A percentile compares a stretch with the other conserved stretches of the same genome.
Evolutionary conservation across 257 asterid species (phyloP).

Genomic region (Mitragyna speciosa): DNA sequence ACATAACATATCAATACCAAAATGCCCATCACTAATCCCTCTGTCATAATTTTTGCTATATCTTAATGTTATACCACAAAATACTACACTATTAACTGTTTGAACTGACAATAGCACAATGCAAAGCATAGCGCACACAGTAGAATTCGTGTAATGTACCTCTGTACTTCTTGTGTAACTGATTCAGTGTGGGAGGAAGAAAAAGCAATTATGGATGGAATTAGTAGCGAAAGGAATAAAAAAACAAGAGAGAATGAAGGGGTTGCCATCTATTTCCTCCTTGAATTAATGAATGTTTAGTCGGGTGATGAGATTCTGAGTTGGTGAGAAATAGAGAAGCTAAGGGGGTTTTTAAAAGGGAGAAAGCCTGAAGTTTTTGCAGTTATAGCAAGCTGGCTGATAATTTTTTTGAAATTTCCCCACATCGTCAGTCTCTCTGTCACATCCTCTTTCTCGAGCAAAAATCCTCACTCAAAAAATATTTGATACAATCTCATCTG

Average conservation of each 20-base stretch:
- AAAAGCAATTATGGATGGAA: conserved; percentile 50
- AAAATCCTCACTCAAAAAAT: not conserved
- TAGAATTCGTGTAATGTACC: conserved; percentile 36
- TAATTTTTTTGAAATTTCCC: conserved; percentile 7
- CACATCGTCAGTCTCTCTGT: not conserved
- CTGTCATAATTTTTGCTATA: too few species aligned
- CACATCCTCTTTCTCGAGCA: not conserved
- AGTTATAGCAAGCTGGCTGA: conserved; percentile 33
- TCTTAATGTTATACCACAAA: too few species aligned
- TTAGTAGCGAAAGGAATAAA: conserved; percentile 24
- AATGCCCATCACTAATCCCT: too few species aligned
- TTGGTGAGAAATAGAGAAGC: conserved; percentile 19
- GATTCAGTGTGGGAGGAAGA: conserved; percentile 44
- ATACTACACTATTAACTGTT: not conserved
- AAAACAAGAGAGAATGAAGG: conserved; percentile 28
- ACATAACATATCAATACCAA: not conserved
- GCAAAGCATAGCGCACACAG: too few species aligned
- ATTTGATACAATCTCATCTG: not conserved
- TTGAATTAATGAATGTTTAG: not conserved
- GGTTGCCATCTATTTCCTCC: conserved; percentile 43
- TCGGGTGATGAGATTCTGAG: not conserved
- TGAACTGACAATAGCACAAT: not conserved
- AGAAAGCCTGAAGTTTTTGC: conserved; percentile 52
- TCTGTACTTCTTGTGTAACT: conserved; percentile 64
- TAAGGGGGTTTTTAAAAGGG: conserved; percentile 37